Conservation (phyloP, 306 rosid species). For the Albizia julibrissin region DNA sequence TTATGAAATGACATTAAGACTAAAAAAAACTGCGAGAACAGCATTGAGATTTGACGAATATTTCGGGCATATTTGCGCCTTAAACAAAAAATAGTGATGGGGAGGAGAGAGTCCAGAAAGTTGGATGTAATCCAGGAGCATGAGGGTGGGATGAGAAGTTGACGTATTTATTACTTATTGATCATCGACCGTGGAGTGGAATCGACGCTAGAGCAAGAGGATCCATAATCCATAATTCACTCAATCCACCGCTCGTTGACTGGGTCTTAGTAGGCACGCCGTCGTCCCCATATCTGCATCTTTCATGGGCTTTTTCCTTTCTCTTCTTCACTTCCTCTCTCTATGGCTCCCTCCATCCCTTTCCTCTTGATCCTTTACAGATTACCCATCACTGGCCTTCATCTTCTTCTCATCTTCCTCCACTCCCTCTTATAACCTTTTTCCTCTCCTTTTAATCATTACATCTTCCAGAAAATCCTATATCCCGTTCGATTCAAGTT, state of each 20-base stretch:
- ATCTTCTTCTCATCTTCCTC: constrained; percentile 89
- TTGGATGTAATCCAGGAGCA: no score
- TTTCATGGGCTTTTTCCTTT: constrained; percentile 69
- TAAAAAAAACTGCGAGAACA: no score
- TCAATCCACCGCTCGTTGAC: not conserved
- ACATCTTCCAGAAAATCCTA: not conserved
- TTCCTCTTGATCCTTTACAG: constrained; percentile 56
- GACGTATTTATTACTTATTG: not conserved
- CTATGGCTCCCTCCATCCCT: constrained; percentile 52
- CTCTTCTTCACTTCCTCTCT: constrained; percentile 22
- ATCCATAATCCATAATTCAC: not conserved
- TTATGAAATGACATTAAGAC: no score
- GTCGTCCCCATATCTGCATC: not conserved
- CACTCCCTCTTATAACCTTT: constrained; percentile 74
- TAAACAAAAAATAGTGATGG: no score
- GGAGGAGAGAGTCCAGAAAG: no score
- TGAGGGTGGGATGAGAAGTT: not conserved
- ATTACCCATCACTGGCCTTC: constrained; percentile 69
- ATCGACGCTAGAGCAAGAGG: not conserved
- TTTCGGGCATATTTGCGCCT: no score
- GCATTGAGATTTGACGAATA: no score
- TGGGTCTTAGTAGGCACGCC: not conserved
- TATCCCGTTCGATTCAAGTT: not conserved
- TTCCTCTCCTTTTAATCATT: not conserved
- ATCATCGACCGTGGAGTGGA: not conserved